Evolutionary conservation across 2,329 filamentous ascomycete species (phyloP).

Genomic region (Aspergillus caelatus): DNA sequence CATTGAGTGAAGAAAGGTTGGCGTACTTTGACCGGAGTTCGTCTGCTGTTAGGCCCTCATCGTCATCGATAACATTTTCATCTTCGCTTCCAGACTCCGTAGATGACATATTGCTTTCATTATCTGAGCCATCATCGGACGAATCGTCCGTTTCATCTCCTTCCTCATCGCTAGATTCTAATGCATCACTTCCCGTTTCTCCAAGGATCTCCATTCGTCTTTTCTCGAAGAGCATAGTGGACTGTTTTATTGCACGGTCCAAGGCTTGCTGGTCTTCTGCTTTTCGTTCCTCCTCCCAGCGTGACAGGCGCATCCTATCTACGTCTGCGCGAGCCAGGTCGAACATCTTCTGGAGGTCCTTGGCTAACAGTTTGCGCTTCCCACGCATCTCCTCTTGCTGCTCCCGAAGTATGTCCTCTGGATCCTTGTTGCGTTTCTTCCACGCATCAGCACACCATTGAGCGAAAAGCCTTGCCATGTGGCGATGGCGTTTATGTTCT

Average conservation of each 20-base stretch:
- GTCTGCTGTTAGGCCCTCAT: constrained; percentile 50
- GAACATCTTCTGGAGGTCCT: constrained; percentile 65
- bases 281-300: constrained; percentile 61
- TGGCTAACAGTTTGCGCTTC: constrained; percentile 72
- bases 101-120: constrained; percentile 55
- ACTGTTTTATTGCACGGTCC: constrained; percentile 56
- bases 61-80: constrained; percentile 42
- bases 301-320: constrained; percentile 57
- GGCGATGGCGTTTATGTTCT: constrained; percentile 77
- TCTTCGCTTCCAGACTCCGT: constrained; percentile 48
- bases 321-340: constrained; percentile 61
- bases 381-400: constrained; percentile 67
- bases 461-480: constrained; percentile 77
- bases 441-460: constrained; percentile 50
- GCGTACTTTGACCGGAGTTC: constrained; percentile 53
- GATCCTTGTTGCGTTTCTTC: constrained; percentile 45
- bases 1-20: constrained; percentile 35
- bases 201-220: constrained; percentile 48
- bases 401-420: constrained; percentile 80
- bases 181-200: constrained; percentile 66
- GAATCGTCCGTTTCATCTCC: constrained; percentile 29
- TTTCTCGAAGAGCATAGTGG: constrained; percentile 53
- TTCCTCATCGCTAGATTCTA: constrained; percentile 65
- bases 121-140: constrained; percentile 61
- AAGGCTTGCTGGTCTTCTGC: constrained; percentile 56